Evolutionary conservation across 148 eudicot genomes (phyloP).

Genomic region (Rhododendron vialii): DNA sequence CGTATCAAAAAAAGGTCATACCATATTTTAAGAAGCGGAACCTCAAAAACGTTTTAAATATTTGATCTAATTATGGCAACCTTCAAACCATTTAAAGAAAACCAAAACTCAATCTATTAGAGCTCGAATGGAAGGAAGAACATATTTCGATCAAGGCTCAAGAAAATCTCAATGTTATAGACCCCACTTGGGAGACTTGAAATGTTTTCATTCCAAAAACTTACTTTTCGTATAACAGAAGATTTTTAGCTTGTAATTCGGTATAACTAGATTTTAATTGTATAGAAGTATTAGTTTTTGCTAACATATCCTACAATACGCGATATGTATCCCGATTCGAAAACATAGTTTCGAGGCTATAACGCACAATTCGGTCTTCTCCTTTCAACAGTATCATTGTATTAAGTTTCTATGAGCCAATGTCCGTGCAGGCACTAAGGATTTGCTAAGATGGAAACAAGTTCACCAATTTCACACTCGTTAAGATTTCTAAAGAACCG

Average conservation of each 20-base stretch:
- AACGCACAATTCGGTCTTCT: not conserved
- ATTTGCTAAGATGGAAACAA: not conserved
- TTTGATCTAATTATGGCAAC: too few species aligned
- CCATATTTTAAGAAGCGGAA: too few species aligned
- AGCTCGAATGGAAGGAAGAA: too few species aligned
- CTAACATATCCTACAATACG: not conserved
- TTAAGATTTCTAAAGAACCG: not conserved
- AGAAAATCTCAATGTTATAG: too few species aligned
- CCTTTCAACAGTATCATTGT: not conserved
- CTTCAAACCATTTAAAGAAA: too few species aligned
- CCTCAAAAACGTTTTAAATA: too few species aligned
- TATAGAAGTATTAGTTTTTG: not conserved
- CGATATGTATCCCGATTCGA: not conserved
- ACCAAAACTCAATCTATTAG: too few species aligned
- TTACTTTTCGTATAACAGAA: too few species aligned
- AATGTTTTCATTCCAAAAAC: too few species aligned
- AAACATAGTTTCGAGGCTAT: not conserved
- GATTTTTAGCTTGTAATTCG: not conserved
- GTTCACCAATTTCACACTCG: not conserved
- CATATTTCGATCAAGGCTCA: too few species aligned
- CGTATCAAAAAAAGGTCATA: too few species aligned
- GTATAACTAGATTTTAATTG: not conserved
- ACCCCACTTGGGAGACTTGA: too few species aligned
- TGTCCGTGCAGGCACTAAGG: not conserved
- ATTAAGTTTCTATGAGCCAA: not conserved